Base-by-base conservation (phyloP, 2,329 filamentous ascomycete genomes). In the Verticillium albo-atrum region DNA sequence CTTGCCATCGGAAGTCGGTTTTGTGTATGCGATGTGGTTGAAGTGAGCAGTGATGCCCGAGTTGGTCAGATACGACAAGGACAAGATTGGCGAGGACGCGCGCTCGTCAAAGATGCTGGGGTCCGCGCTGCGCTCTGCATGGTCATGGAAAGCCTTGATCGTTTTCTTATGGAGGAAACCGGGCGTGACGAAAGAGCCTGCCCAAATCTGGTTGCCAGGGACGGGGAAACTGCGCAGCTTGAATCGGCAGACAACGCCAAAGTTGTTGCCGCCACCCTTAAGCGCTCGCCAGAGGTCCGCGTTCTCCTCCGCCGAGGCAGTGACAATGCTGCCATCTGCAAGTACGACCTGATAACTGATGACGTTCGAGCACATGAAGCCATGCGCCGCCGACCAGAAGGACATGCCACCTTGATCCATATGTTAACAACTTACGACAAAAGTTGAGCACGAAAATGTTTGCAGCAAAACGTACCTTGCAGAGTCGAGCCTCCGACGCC, bases 241-340 rank as follows among this genome's bases (percentile, higher is more conserved):
- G 37, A 23, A 47, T 20, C 23, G 37, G 0, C 74, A 68, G 1
- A 71, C 68, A 51, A 74, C 68, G 54, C 76, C 77, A 55, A 78
- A 77, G 62, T 80, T 82, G 64, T 71, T 75, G 17, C 71, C 69
- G 15, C 79, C 79, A 10, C 79, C 79, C 55, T 77, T 75, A 1
- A 80, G 69, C 1, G 78, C 78, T 56, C 68, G 71, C 64, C 68
- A 81, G 2, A 82, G 70, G 55, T 80, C 77, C 0, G 66, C 25
- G 55, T 80, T 69, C 3, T 68, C 54, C 0, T 64, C 53, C 2
- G 60, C 62, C 25, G 72, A 75, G 5, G 74, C 77, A 20, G 72
- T 73, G 17, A 78, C 64, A 30, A 80, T 70, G 0, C 60, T 54
- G 4, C 79, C 77, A 53, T 70, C 65, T 4, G 74, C 73, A 2